phyloP scores from a whole-genome alignment of 2,329 filamentous ascomycete species.

The Epichloe sylvatica region DNA sequence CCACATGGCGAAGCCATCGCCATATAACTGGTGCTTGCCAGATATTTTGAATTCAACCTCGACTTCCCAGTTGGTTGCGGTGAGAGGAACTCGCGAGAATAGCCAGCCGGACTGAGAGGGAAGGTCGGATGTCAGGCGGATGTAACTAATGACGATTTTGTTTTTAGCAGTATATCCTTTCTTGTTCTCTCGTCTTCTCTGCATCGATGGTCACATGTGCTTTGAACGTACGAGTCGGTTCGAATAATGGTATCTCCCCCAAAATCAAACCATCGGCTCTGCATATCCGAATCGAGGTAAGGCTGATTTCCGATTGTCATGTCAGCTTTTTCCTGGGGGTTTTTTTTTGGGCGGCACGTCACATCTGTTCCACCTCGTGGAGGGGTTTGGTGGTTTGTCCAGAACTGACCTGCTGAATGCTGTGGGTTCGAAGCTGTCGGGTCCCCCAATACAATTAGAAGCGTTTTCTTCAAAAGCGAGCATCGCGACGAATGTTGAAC shows the following conservation, averaged over 20 bases:
- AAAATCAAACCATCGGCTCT: conserved; percentile 98
- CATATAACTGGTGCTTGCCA: conserved; percentile 78
- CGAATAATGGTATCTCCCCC: conserved; percentile 88
- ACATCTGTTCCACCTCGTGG: not conserved
- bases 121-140: conserved; percentile 81
- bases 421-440: conserved; percentile 70
- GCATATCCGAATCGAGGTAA: conserved; percentile 95
- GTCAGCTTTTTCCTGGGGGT: conserved; percentile 4
- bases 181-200: not conserved
- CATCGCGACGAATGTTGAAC: conserved; percentile 8
- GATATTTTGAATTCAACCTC: conserved; percentile 92
- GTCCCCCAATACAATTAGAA: not conserved
- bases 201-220: not conserved
- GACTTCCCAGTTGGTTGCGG: conserved; percentile 97
- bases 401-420: conserved; percentile 56
- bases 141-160: conserved; percentile 47
- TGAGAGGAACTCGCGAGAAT: conserved; percentile 85
- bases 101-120: conserved; percentile 87
- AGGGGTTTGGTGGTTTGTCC: not conserved
- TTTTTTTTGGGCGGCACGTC: not conserved
- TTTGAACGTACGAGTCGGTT: conserved; percentile 46
- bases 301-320: conserved; percentile 41
- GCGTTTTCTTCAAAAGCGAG: not conserved
- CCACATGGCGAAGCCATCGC: conserved; percentile 97
- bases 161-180: not conserved